Evolutionary conservation across 805 yeast species (phyloP), one percentile per base, ranked within the genome.

Genomic region (Wickerhamomyces hampshirensis): DNA sequence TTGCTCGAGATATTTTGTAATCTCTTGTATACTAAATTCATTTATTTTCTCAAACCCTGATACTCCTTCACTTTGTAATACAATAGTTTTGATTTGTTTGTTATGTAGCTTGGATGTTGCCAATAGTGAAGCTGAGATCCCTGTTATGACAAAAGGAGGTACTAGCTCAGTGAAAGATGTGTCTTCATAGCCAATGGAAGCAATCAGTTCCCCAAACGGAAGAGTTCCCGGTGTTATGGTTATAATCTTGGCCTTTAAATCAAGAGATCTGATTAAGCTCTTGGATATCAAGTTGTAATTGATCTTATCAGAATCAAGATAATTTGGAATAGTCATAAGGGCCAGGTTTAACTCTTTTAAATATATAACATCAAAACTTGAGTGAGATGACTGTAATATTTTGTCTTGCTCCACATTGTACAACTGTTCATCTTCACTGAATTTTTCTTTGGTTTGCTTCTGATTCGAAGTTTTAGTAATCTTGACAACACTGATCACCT

Each of bases 121-220:
- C 14, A 56, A 51, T 5, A 65, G 42, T 1, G 73, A 62, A n/a
- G 77, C 84, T 7, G 69, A 47, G 17, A 74, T 66, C 0, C 84
- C 84, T 1, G 83, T 73, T 18, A 80, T 57, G 35, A 72, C 71
- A 53, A 75, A 81, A 0, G 86, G 87, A 2, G 86, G 84, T 15
- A 53, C 59, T 36, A 80, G 56, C 8, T 47, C 23, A 1, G 50
- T 39, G 23, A 53, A 40, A 2, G 35, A 33, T 1, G 44, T 17
- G 56, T 26, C 19, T 1, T 16, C 23, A 2, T 23, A 24, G 5
- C 43, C 35, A 3, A 48, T 19, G 11, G 43, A 33, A 6, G 34
- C 39, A 23, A 67, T 35, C 43, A 48, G 6, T 14, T 48, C 37
- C n/a, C 55, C 43, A 33, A 37, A 41, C 16, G 61, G 56, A 39